Conservation (phyloP, 2,329 filamentous ascomycete species). For the Zymoseptoria crescenta region DNA sequence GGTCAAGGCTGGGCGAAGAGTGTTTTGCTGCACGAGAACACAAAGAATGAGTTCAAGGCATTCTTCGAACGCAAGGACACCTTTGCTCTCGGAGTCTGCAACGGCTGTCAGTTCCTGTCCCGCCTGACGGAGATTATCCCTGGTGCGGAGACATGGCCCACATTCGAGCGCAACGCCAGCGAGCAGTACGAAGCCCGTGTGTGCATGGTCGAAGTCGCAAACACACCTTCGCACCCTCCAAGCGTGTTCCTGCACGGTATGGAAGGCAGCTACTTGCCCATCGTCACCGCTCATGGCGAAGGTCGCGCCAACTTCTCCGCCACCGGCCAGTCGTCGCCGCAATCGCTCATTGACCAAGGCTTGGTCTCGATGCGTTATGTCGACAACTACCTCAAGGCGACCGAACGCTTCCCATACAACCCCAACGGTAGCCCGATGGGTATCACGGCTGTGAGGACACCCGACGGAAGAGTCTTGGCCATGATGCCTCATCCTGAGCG, state of each 20-base stretch:
- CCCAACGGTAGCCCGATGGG: slow-evolving; percentile 77
- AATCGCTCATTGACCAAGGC: slow-evolving; percentile 53
- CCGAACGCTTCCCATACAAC: slow-evolving; percentile 81
- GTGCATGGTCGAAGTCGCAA: slow-evolving; percentile 73
- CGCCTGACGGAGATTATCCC: slow-evolving; percentile 77
- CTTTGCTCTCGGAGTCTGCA: slow-evolving; percentile 90
- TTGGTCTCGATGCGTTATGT: slow-evolving; percentile 75
- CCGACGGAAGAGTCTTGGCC: slow-evolving; percentile 71
- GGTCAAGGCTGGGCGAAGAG: slow-evolving; percentile 95
- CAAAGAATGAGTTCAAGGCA: slow-evolving; percentile 66
- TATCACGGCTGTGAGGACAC: slow-evolving; percentile 70
- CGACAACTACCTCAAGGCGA: slow-evolving; percentile 68
- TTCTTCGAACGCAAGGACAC: slow-evolving; percentile 89
- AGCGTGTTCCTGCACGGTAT: slow-evolving; percentile 90
- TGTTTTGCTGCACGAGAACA: slow-evolving; percentile 72
- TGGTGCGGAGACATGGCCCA: slow-evolving; percentile 73
- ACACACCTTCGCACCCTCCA: slow-evolving; percentile 45
- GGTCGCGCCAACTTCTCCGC: slow-evolving; percentile 60
- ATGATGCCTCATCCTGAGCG: slow-evolving; percentile 93
- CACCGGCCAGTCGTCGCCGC: slow-evolving; percentile 40
- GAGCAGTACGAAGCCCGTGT: slow-evolving; percentile 87
- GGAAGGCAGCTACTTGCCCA: slow-evolving; percentile 71
- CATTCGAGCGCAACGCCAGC: slow-evolving; percentile 74
- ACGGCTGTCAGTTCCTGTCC: slow-evolving; percentile 92
- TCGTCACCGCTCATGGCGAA: slow-evolving; percentile 85